A percentile compares a stretch with the other conserved stretches of the same genome.
Conservation (phyloP, 768 basidiomycete species). For the Pilatotrama ljubarskyi region DNA sequence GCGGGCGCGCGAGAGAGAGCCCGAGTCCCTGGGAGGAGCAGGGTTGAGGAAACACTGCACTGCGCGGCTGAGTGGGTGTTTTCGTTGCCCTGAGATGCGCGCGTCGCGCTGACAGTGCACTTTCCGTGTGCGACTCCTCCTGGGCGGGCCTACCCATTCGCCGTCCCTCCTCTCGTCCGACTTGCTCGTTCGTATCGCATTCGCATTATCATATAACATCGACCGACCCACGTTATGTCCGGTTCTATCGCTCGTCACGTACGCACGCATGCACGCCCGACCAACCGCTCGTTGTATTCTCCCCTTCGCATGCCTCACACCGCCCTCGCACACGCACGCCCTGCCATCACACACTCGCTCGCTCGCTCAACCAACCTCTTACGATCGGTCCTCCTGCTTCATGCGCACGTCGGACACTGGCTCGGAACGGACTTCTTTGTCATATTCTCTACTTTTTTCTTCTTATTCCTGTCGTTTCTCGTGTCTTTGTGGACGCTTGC, state of each 20-base stretch:
- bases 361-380: not conserved
- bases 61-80: constrained; percentile 7
- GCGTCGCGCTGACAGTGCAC: not conserved
- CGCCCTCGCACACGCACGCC: not conserved
- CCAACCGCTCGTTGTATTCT: constrained; percentile 8
- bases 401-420: constrained; percentile 17
- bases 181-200: not conserved
- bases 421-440: constrained; percentile 15
- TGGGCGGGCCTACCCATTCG: too few relatives aligned
- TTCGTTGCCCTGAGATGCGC: not conserved
- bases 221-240: not conserved
- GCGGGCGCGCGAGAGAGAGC: not conserved
- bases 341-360: not conserved
- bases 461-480: not conserved
- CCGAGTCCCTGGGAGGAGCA: too few relatives aligned
- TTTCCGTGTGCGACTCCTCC: constrained; percentile 1
- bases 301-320: not conserved
- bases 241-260: not conserved
- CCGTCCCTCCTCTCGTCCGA: too few relatives aligned
- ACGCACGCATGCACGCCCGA: constrained; percentile 6
- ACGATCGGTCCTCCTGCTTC: constrained; percentile 13
- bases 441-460: not conserved
- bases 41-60: not conserved
- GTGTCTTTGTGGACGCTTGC: not conserved
- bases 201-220: not conserved